phyloP scores from a whole-genome alignment of 2,329 filamentous ascomycete species.

The Penicillium sp. region DNA sequence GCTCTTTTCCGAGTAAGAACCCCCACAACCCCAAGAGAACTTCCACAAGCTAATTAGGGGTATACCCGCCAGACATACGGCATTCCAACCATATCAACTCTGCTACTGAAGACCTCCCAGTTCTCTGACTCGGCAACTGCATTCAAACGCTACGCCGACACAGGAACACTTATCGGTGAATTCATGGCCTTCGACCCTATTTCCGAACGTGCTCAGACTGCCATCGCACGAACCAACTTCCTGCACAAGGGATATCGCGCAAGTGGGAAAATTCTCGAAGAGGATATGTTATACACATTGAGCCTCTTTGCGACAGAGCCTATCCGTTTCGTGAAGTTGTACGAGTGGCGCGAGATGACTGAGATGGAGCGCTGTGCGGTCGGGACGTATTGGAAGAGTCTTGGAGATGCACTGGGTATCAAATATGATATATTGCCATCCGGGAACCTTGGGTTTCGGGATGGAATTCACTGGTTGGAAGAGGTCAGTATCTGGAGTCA shows the following conservation, averaged over 20 bases:
- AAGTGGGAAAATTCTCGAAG: conserved; percentile 59
- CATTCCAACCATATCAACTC: conserved; percentile 54
- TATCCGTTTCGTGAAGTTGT: conserved; percentile 60
- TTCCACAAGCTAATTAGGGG: neutral
- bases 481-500: conserved; percentile 52
- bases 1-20: conserved; percentile 55
- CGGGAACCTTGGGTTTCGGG: conserved; percentile 40
- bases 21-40: neutral
- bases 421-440: conserved; percentile 47
- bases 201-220: conserved; percentile 49
- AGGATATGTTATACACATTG: conserved; percentile 66
- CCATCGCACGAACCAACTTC: conserved; percentile 64
- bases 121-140: conserved; percentile 47
- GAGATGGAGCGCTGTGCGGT: conserved; percentile 68
- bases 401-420: conserved; percentile 71
- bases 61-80: conserved; percentile 50
- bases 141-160: conserved; percentile 56
- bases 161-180: conserved; percentile 50
- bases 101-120: conserved; percentile 53
- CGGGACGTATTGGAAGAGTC: conserved; percentile 67
- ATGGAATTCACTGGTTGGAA: conserved; percentile 54
- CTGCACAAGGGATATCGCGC: conserved; percentile 59
- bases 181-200: conserved; percentile 46
- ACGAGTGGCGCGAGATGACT: conserved; percentile 69
- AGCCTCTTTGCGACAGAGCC: conserved; percentile 67